These are phyloP conservation scores for Harringtonia lauricola DNA, from an alignment of 2,329 filamentous ascomycete species.

Conservation along the genomic window DNA sequence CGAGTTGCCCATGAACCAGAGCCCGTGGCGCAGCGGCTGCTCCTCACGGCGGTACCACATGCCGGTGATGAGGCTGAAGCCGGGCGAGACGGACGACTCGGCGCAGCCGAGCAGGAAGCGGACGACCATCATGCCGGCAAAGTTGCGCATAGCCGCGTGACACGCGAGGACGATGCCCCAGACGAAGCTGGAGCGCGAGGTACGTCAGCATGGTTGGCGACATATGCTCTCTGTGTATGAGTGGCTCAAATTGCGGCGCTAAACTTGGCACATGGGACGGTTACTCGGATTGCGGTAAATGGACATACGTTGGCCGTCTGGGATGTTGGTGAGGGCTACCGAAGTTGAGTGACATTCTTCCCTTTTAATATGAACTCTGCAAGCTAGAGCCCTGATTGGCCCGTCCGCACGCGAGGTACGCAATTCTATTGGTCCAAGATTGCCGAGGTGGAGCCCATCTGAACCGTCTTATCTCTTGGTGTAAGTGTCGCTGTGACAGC, in stretches of 20 bases:
- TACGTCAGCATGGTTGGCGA: no score
- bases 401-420: neutral
- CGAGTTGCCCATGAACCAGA: neutral
- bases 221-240: no score
- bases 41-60: conserved; percentile 55
- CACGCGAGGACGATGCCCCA: conserved; percentile 9
- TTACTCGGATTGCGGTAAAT: no score
- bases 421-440: neutral
- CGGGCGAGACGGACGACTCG: conserved; percentile 36
- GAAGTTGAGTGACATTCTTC: no score
- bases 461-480: neutral
- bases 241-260: no score
- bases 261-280: no score
- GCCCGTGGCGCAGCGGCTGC: conserved; percentile 23
- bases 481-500: neutral
- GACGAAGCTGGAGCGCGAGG: no score
- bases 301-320: no score
- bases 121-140: conserved; percentile 24
- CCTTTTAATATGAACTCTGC: neutral
- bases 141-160: conserved; percentile 45
- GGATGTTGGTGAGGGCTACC: no score
- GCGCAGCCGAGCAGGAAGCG: conserved; percentile 53
- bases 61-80: conserved; percentile 50
- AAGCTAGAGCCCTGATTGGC: neutral
- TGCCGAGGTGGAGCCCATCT: neutral